Evolutionary conservation across 2,329 filamentous ascomycete species (phyloP), one percentile per base, ranked within the genome.

Genomic region (Hypoxylon sp.): DNA sequence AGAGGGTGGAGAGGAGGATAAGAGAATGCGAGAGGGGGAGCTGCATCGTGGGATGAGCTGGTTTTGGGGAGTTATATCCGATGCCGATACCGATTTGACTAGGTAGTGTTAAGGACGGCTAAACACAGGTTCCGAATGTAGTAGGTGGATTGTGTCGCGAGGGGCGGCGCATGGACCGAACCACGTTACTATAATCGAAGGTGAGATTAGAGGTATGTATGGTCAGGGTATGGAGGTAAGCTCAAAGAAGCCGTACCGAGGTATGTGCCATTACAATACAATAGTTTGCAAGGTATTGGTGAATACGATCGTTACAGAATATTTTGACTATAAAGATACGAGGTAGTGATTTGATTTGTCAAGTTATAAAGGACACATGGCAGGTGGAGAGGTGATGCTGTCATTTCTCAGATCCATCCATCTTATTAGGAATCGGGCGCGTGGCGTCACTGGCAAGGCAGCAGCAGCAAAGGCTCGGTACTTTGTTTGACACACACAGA

Each of bases 1-100:
- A 69, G n/a, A 42, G 62, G 61, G 71, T 67, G 55, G 71, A 63
- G 68, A 64, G 65, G 58, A 65, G 55, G 13, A 53, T n/a, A 44
- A 44, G 39, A 44, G 39, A 22, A 22, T 44, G 39, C 17, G 39
- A 44, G 39, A 44, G 39, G 42, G 35, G 11, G 14, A 65, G 29
- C 29, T 55, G 73, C 72, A 72, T 67, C 47, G 46, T 56, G 71
- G 39, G 35, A 17, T 22, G 46, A 13, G 53, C 39, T 29, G 48
- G 54, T 51, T 57, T 59, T 46, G 44, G 39, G 6, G 17, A 46
- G 39, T 59, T 39, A 19, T 48, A 42, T 48, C 39, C 35, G 42
- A 56, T 29, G 39, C 42, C 54, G 54, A 48, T 57, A 17, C 26
- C 35, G 33, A 47, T 29, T 17, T 44, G 17, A 33, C 19, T 39